Base-by-base conservation (phyloP, 306 rosid species). In the Fragaria iinumae region DNA sequence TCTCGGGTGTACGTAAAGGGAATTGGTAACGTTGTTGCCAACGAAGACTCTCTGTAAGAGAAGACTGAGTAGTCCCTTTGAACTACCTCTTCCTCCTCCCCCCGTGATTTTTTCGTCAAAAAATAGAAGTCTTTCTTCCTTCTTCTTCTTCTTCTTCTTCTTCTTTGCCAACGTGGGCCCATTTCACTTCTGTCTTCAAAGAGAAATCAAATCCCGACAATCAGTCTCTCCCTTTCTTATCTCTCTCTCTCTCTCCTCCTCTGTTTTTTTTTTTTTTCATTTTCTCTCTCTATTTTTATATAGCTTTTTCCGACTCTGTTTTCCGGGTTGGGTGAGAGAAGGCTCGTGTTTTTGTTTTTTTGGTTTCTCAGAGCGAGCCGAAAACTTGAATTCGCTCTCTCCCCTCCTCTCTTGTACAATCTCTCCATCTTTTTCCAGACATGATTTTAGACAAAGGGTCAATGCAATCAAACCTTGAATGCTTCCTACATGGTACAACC, bases 381-480 rank as follows among this genome's bases (percentile, higher is more conserved):
- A 62, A 29, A 59, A 60, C 50, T 62, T 49, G 12, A n/a, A 11
- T 32, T 53, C 39, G 12, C 56, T 69, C 80, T 32, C 75, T 57
- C 57, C 29, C 23, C 55, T 25, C 73, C 77, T 62, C 64, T 49
- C 36, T 66, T 38, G 4, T 72, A 56, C 74, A 62, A 81, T 74
- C 70, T 56, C 48, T 78, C 65, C 71, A 36, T 71, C 67, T 57
- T 57, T 57, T 16, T 72, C 29, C 67, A 49, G 34, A 71, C 39
- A 85, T 89, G 97, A 88, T 86, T 68, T 80, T 83, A 27, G 83
- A 85, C 41, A 81, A 86, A 76, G 83, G 74, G 71, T 82, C 89
- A 74, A 87, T 88, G 92, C 87, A 86, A 80, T 92, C 98, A 25
- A 92, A 92, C 78, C 96, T 96, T 16, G 90, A 91, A 17, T 82